phyloP scores from a whole-genome alignment of 768 basidiomycete species.

The Lentinus brumalis region DNA sequence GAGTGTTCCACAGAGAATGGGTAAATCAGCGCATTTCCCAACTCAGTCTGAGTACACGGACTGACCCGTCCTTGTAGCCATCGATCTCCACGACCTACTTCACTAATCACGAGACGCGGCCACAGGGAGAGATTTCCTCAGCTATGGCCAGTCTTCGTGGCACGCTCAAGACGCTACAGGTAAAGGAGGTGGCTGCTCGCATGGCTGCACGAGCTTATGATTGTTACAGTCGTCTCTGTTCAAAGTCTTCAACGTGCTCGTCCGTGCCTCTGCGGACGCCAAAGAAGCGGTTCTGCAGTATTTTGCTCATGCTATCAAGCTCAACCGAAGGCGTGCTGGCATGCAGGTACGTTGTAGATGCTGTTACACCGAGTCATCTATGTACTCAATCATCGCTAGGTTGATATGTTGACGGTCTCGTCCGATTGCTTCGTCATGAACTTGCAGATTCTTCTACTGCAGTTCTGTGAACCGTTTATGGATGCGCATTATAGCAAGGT shows the following conservation, averaged over 20 bases:
- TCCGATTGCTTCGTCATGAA: slow-evolving; percentile 95
- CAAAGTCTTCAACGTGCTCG: slow-evolving; percentile 84
- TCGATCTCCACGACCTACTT: slow-evolving; percentile 79
- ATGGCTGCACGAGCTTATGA: background rate
- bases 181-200: slow-evolving; percentile 29
- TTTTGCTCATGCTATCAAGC: slow-evolving; percentile 69
- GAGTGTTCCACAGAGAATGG: slow-evolving; percentile 90
- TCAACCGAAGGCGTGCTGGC: slow-evolving; percentile 88
- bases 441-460: slow-evolving; percentile 76
- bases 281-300: slow-evolving; percentile 84
- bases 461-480: slow-evolving; percentile 93
- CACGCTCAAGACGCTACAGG: slow-evolving; percentile 84
- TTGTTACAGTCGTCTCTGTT: slow-evolving; percentile 65
- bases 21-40: slow-evolving; percentile 43
- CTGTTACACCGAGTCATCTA: background rate
- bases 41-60: background rate
- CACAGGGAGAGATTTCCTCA: slow-evolving; percentile 74
- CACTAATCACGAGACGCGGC: slow-evolving; percentile 78
- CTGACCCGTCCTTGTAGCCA: slow-evolving; percentile 50
- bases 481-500: slow-evolving; percentile 91
- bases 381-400: slow-evolving; percentile 41
- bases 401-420: slow-evolving; percentile 83
- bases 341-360: slow-evolving; percentile 63
- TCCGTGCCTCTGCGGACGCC: slow-evolving; percentile 76
- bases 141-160: slow-evolving; percentile 85